phyloP scores from a whole-genome alignment of 371 early-diverging fungal genomes.

The Mucor lusitanicus region DNA sequence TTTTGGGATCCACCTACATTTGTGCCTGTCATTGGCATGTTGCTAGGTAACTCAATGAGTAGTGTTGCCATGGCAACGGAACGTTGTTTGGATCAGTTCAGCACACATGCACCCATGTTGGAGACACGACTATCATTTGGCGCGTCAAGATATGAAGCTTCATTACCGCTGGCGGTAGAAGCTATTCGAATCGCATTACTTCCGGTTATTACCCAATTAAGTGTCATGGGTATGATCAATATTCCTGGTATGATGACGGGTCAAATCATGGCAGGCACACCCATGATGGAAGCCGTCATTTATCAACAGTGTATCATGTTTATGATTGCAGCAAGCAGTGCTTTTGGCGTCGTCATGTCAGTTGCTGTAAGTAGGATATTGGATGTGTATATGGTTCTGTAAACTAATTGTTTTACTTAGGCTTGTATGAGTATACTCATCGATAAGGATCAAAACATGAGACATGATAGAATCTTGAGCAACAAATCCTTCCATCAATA shows the following conservation, averaged over 20 bases:
- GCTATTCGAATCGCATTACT: constrained; percentile 75
- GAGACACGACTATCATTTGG: constrained; percentile 80
- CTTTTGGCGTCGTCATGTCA: constrained; percentile 65
- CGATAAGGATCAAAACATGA: constrained; percentile 58
- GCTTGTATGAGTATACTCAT: constrained; percentile 61
- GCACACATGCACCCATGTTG: constrained; percentile 67
- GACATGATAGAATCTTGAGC: constrained; percentile 55
- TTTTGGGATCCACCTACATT: constrained; percentile 77
- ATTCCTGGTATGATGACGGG: constrained; percentile 94
- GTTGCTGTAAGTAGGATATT: constrained; percentile 49
- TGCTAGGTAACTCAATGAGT: constrained; percentile 84
- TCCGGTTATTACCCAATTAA: constrained; percentile 82
- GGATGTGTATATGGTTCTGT: background rate
- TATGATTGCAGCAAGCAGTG: constrained; percentile 75
- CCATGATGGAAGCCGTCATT: constrained; percentile 77
- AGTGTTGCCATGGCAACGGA: constrained; percentile 79
- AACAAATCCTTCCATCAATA: constrained; percentile 17
- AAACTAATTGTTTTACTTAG: constrained; percentile 20
- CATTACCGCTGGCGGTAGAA: constrained; percentile 73
- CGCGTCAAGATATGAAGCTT: constrained; percentile 84
- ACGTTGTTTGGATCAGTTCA: constrained; percentile 63
- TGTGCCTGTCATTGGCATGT: constrained; percentile 88
- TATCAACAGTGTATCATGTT: constrained; percentile 87
- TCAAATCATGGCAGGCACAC: constrained; percentile 83
- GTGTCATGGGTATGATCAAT: constrained; percentile 85